Conservation (phyloP, 345 rosid species). For the Eucalyptus decipiens region DNA sequence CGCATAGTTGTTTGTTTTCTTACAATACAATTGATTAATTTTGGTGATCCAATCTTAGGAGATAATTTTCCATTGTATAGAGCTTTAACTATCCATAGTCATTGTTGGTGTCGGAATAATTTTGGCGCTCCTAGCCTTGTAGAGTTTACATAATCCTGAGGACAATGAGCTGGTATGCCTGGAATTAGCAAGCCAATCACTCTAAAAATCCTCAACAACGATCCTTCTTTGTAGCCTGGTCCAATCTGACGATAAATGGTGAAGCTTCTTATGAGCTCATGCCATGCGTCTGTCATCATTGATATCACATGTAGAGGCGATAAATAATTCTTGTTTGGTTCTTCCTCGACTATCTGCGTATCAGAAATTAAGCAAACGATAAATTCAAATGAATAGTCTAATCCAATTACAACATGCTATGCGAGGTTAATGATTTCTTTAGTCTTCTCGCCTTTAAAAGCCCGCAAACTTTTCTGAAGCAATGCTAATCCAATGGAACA, state of each 20-base stretch:
- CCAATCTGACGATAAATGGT: not conserved
- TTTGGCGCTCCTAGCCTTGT: not conserved
- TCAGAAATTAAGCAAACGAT: not conserved
- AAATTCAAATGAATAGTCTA: not conserved
- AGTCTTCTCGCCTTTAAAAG: not conserved
- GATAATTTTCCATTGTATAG: not conserved
- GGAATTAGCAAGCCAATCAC: not conserved
- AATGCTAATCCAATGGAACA: not conserved
- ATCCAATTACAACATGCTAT: not conserved
- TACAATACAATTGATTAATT: not conserved
- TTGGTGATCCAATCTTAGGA: not conserved
- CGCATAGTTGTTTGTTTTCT: not conserved
- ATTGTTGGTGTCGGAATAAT: not conserved
- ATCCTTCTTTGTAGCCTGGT: not conserved
- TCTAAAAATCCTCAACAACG: not conserved
- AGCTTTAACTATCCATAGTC: not conserved
- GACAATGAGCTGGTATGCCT: not conserved
- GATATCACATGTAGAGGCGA: constrained; percentile 27
- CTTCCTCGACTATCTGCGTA: constrained; percentile 32
- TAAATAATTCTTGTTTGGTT: constrained; percentile 67
- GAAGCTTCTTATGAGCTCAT: constrained; percentile 58
- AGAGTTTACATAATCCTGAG: not conserved
- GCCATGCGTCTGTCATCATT: constrained; percentile 24
- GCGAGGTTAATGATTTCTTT: not conserved
- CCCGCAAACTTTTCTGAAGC: not conserved